These are phyloP conservation scores for Peronospora farinosa DNA, from an alignment of 352 stramenopile species.

Conservation along the genomic window DNA sequence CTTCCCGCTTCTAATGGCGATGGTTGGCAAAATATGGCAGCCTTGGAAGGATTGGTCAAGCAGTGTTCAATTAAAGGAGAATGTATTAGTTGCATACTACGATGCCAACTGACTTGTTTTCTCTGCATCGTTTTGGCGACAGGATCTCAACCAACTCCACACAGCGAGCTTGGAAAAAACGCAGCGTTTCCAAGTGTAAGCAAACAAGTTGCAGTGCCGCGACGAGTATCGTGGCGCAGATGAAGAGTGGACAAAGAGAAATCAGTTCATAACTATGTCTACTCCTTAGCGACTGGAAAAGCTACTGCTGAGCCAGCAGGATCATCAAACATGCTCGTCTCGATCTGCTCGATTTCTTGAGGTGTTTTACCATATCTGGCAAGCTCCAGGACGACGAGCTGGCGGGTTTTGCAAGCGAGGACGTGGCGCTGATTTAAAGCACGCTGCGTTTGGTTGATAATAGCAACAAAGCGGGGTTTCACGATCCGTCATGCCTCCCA, in stretches of 20 bases:
- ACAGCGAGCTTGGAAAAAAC: not conserved
- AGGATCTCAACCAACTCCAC: not conserved
- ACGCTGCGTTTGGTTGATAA: not conserved
- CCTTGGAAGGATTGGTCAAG: no score
- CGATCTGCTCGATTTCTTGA: slow-evolving; percentile 28
- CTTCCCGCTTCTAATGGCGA: no score
- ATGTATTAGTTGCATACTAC: slow-evolving; percentile 29
- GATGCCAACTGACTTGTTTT: slow-evolving; percentile 29
- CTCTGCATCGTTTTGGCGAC: slow-evolving; percentile 2
- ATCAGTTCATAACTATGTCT: not conserved
- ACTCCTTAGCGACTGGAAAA: slow-evolving; percentile 17
- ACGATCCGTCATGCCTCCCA: slow-evolving; percentile 27
- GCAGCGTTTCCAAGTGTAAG: slow-evolving; percentile 8
- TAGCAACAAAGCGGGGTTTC: slow-evolving; percentile 7
- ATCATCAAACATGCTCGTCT: slow-evolving; percentile 23
- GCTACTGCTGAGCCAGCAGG: slow-evolving; percentile 6
- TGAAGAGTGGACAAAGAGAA: no score
- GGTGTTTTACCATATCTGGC: slow-evolving; percentile 24
- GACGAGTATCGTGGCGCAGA: not conserved
- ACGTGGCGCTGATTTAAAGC: not conserved
- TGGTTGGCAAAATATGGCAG: no score
- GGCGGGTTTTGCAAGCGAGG: slow-evolving; percentile 11
- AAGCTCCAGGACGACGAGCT: slow-evolving; percentile 23
- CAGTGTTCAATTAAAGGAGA: slow-evolving; percentile 17
- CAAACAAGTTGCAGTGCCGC: slow-evolving; percentile 10